phyloP scores from a whole-genome alignment of 1,139 yeast species.

The Blastobotrys arbuscula region DNA sequence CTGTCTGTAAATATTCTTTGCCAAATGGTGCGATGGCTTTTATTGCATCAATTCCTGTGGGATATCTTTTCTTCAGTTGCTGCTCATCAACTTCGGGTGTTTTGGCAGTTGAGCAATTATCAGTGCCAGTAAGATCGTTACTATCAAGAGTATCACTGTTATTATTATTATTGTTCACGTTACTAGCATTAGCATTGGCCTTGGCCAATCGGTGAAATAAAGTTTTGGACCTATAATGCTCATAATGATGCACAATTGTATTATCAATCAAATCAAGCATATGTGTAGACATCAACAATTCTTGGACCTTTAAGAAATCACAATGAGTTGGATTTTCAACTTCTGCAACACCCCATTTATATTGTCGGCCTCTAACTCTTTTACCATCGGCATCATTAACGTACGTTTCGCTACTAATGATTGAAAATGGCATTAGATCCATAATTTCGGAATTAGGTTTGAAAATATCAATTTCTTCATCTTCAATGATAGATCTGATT shows the following conservation, averaged over 20 bases:
- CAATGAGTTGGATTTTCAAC: conserved; percentile 61
- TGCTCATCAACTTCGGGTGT: not conserved
- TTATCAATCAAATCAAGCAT: conserved; percentile 73
- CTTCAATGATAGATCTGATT: conserved; percentile 42
- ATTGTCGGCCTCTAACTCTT: conserved; percentile 55
- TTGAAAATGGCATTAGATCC: conserved; percentile 49
- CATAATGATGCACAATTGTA: conserved; percentile 79
- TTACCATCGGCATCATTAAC: conserved; percentile 34
- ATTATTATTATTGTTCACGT: not conserved
- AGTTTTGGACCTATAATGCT: conserved; percentile 67
- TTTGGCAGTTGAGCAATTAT: not conserved
- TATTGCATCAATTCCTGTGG: conserved; percentile 34
- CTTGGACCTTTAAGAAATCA: conserved; percentile 54
- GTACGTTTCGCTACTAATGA: conserved; percentile 46
- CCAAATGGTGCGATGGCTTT: conserved; percentile 39
- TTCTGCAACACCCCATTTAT: conserved; percentile 71
- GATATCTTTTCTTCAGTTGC: conserved; percentile 15
- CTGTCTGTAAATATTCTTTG: conserved; percentile 37
- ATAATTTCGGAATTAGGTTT: conserved; percentile 2
- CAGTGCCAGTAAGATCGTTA: not conserved
- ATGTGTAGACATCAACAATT: conserved; percentile 57
- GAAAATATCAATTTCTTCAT: conserved; percentile 40
- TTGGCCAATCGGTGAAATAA: conserved; percentile 63
- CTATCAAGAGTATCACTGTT: not conserved
- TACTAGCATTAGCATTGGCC: conserved; percentile 17